Percentiles rank a stretch among this genome's conserved stretches.
Evolutionary conservation across 2,329 filamentous ascomycete species (phyloP).

Genomic region (Trichoderma sp.): DNA sequence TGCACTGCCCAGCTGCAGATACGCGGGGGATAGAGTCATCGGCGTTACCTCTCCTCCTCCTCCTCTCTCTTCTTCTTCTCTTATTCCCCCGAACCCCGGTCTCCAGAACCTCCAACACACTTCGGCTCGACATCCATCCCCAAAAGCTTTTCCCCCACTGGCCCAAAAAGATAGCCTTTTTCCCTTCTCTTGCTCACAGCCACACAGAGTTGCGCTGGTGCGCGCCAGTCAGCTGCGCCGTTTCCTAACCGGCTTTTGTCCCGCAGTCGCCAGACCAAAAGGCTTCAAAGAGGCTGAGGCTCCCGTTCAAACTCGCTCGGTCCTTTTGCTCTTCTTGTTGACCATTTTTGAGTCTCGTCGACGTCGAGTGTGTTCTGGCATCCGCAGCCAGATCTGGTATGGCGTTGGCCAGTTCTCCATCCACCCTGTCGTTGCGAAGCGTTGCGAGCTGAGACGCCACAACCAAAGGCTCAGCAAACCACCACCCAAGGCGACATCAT

Average conservation of each 20-base stretch:
- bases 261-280: not conserved
- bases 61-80: not conserved
- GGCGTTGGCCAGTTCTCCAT: conserved; percentile 17
- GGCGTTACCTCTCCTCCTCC: not conserved
- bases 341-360: not conserved
- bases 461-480: not conserved
- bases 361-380: not conserved
- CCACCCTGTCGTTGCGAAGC: conserved; percentile 10
- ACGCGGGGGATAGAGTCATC: not conserved
- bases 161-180: conserved; percentile 8
- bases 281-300: not conserved
- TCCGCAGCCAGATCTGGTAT: conserved; percentile 21
- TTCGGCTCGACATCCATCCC: not conserved
- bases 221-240: conserved; percentile 16
- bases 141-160: not conserved
- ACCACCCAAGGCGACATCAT: not conserved
- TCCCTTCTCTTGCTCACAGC: not conserved
- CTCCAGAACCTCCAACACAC: not conserved
- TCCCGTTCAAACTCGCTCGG: not conserved
- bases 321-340: not conserved
- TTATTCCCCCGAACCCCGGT: not conserved
- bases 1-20: not conserved
- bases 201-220: conserved; percentile 9
- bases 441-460: conserved; percentile 4
- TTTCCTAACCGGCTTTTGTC: conserved; percentile 5